Evolutionary conservation across 352 stramenopile species (phyloP).

Genomic region (Pythium plurisporium): DNA sequence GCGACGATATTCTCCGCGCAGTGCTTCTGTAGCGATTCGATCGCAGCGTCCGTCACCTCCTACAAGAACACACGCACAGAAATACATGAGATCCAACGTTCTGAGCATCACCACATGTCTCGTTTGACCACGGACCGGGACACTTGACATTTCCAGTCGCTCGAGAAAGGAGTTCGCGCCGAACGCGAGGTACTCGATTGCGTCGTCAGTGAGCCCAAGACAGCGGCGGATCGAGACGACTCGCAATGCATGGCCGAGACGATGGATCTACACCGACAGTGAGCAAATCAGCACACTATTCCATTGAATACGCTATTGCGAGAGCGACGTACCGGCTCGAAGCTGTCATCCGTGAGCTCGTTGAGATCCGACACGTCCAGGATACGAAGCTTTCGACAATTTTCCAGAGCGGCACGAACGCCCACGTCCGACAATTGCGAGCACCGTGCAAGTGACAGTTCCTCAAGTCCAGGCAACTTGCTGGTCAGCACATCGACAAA

Average conservation of each 20-base stretch:
- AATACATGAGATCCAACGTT: not conserved
- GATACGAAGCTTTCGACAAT: slow-evolving; percentile 48
- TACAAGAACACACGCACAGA: slow-evolving; percentile 9
- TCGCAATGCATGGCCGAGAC: slow-evolving; percentile 43
- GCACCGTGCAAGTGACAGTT: slow-evolving; percentile 67
- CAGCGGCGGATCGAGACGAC: slow-evolving; percentile 61
- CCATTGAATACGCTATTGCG: not conserved
- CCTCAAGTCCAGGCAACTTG: slow-evolving; percentile 49
- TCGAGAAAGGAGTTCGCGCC: slow-evolving; percentile 55
- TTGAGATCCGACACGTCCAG: slow-evolving; percentile 71
- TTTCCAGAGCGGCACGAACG: slow-evolving; percentile 42
- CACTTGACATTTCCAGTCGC: slow-evolving; percentile 67
- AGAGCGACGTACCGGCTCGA: slow-evolving; percentile 43
- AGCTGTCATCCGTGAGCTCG: slow-evolving; percentile 56
- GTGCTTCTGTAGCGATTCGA: slow-evolving; percentile 45
- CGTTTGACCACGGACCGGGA: slow-evolving; percentile 44
- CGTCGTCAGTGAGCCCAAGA: slow-evolving; percentile 48
- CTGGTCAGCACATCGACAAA: slow-evolving; percentile 46
- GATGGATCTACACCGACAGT: slow-evolving; percentile 30
- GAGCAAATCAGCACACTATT: not conserved
- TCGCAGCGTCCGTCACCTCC: slow-evolving; percentile 50
- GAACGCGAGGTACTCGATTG: slow-evolving; percentile 53
- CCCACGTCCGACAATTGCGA: slow-evolving; percentile 56
- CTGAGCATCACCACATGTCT: no score
- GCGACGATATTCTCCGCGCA: slow-evolving; percentile 37